Base-by-base conservation (phyloP, 441 rosid species). In the Populus hybrid region DNA sequence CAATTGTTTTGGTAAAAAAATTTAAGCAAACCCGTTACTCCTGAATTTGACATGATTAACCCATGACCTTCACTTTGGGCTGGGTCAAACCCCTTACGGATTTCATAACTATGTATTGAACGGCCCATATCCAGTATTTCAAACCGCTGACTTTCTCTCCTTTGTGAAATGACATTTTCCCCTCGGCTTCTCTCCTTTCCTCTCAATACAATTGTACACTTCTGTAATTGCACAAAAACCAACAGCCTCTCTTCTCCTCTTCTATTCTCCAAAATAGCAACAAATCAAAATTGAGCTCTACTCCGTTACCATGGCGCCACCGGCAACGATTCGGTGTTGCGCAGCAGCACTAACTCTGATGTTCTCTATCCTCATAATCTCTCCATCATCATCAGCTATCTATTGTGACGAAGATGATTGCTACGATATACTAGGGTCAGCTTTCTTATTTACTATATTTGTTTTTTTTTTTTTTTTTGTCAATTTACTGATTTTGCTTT, bases 401-500 rank as follows among this genome's bases (percentile, higher is more conserved):
- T 95, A 93, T 88, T 93, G 99, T 80, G 99, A 94, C 79, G 97
- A 92, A 72, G 98, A 93, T 83, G 97, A 95, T 84, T 95, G 99
- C 82, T 93, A 95, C 81, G 99, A 94, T 86, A 91, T 93, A 30
- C 89, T 93, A 26, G 93, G 92, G 98, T 95, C 81, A 53, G 85
- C 83, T 73, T 72, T 64, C n/a, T 76, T 70, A 73, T 32, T 42
- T 32, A 11, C n/a, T 26, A 36, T 23, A 10, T 21, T 74, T 71
- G 7, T 67, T 74, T 72, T 70, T 70, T 1, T 57, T n/a, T 34
- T 24, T 3, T 5, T 2, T 14, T 46, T 46, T 46, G 16, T n/a
- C 23, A 30, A 69, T 72, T 78, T 8, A 67, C 23, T 28, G 67
- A 10, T 71, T 80, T 40, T 8, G 11, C 26, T 70, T 40, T 16